Percentiles rank a stretch among this genome's conserved stretches.
These are phyloP conservation scores for Pleurotus ostreatus DNA, from an alignment of 768 basidiomycete species.

Conservation along the genomic window DNA sequence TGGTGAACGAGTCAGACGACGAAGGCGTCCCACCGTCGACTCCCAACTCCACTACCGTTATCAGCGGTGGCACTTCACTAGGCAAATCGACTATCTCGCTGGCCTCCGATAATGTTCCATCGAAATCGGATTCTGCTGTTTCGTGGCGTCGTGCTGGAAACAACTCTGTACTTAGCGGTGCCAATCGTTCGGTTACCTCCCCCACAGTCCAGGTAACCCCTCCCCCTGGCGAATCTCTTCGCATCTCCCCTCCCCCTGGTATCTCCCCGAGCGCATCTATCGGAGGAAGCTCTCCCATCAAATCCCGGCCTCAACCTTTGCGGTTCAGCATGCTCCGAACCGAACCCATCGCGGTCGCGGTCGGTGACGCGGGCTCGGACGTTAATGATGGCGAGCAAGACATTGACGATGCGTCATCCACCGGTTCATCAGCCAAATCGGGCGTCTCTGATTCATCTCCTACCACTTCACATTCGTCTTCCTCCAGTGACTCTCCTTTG, in stretches of 20 bases:
- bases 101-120: constrained; percentile 37
- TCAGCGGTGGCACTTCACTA: constrained; percentile 71
- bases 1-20: constrained; percentile 36
- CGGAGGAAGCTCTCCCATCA: constrained; percentile 19
- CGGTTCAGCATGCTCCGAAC: constrained; percentile 53
- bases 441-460: constrained; percentile 58
- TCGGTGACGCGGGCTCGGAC: constrained; percentile 48
- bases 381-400: constrained; percentile 18
- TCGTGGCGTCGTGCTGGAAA: constrained; percentile 82
- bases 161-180: constrained; percentile 65
- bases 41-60: constrained; percentile 60
- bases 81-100: constrained; percentile 39
- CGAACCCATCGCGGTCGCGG: constrained; percentile 43
- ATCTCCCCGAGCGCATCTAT: constrained; percentile 12
- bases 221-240: constrained; percentile 48
- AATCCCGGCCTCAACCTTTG: constrained; percentile 63
- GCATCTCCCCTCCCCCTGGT: constrained; percentile 13
- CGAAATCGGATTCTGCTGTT: constrained; percentile 75
- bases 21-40: constrained; percentile 47
- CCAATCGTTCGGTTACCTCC: constrained; percentile 54
- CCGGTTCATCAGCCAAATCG: constrained; percentile 55
- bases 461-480: constrained; percentile 68
- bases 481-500: constrained; percentile 58
- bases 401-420: constrained; percentile 55
- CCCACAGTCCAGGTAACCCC: constrained; percentile 73